Base-by-base conservation (phyloP, 1,284 basidiomycete genomes). In the Sporisorium exsertum region DNA sequence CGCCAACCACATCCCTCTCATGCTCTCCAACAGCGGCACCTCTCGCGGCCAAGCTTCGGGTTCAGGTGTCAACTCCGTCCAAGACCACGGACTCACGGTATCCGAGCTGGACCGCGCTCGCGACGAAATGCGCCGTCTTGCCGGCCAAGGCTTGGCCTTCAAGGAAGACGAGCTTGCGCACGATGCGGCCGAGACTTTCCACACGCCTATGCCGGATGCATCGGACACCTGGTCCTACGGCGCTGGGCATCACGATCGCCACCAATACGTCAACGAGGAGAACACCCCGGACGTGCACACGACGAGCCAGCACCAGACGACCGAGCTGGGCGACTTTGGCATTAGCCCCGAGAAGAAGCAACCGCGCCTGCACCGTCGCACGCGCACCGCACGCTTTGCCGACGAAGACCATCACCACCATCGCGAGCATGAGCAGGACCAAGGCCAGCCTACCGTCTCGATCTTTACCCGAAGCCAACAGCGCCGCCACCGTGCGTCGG, bases 361-460 rank as follows among this genome's bases (percentile, higher is more conserved):
- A 18, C 51, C 52, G 13, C 56, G 56, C 2, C 42, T 73, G 18
- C 72, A 75, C 42, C 72, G 60, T 2, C 66, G 72, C 20, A 67
- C 72, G 6, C 63, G 72, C 15, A 71, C 72, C 15, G 68, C 72
- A 1, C 67, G 72, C 0, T 75, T 75, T 33, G 72, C 72, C 1
- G 52, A 62, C 43, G 64, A 75, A 10, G 60, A 64, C 29, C 22
- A 46, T 6, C 47, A 56, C 26, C 49, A 56, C 15, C 52, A 33
- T 15, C 7, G 54, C 26, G 43, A 50, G 7, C 10, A 68, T 9
- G 63, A 71, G 40, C n/a, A 43, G 32, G 35, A 58, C 6, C 54
- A 54, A 20, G 49, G 32, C 13, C 53, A 52, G 26, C 66, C 63
- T 15, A 47, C 62, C 1, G 64, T 71, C 3, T 65, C 64, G n/a